Percentiles rank a stretch among this genome's conserved stretches.
Conservation (phyloP, 169 alveolate genomes). For the Eimeria tenella region DNA sequence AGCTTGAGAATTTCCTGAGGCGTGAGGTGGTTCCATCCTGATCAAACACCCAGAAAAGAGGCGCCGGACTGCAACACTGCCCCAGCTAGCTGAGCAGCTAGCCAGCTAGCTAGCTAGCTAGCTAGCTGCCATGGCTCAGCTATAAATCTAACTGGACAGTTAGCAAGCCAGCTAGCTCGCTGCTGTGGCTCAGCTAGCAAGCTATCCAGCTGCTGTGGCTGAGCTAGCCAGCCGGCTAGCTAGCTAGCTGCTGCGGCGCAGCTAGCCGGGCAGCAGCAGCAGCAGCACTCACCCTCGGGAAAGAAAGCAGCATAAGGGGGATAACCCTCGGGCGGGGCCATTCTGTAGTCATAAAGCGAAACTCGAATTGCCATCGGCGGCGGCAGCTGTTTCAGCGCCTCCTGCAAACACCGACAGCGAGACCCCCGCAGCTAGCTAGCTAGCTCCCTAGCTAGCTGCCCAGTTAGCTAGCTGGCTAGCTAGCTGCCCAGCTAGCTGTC, state of each 20-base stretch:
- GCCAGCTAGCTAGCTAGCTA: no score
- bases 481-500: no score
- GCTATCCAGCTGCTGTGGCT: background rate
- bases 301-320: conserved; percentile 7
- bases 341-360: conserved; percentile 9
- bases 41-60: background rate
- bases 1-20: conserved; percentile 18
- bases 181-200: background rate
- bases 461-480: background rate
- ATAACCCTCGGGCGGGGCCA: conserved; percentile 10
- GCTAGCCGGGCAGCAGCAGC: background rate
- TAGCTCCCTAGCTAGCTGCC: background rate
- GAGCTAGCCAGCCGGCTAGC: background rate
- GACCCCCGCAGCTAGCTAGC: conserved; percentile 3
- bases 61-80: background rate
- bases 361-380: conserved; percentile 9
- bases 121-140: no score
- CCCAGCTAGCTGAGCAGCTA: no score
- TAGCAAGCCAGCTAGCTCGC: no score
- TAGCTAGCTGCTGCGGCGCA: no score
- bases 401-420: background rate
- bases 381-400: conserved; percentile 12
- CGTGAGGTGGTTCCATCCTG: conserved; percentile 27
- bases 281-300: background rate
- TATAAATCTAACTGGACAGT: no score